Base-by-base conservation (phyloP, 2,329 filamentous ascomycete species). In the Immersiporthe knoxdaviesiana region DNA sequence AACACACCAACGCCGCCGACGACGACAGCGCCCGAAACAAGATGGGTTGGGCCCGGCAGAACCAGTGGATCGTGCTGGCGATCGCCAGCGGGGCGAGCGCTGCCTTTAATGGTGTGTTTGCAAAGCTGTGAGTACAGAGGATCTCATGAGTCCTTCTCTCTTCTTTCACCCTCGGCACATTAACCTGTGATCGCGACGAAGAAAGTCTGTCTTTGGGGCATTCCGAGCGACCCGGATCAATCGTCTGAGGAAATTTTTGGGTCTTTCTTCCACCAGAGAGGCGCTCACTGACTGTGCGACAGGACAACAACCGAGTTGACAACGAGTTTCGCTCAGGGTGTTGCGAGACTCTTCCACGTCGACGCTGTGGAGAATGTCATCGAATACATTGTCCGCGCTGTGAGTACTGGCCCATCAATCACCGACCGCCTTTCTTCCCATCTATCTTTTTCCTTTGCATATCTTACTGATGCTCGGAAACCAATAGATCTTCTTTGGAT, bases 61-160 rank as follows among this genome's bases (percentile, higher is more conserved):
- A 80, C 67, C 84, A 86, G 72, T 91, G 89, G 89, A 85, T 95
- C 71, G 80, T 90, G 64, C 85, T 91, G 72, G 91, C 92, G 56
- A 78, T 94, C 56, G 88, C 90, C 63, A 93, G 91, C 76, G 92
- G 92, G 71, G 89, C 87, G 66, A 94, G 91, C 75, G 92, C 92
- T 41, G 91, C 92, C 30, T 90, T 92, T 74, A 96, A 96, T 74
- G 92, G 92, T 70, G 90, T 92, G 6, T 94, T 95, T 82, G 92
- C 92, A 0, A 96, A 95, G 80, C 82, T 96, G 90, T 92, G 81
- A 75, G 88, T 84, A n/a, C 24, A 47, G 14, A 62, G 14, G n/a
- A n/a, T 60, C 54, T 21, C 21, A n/a, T 21, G 18, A 4, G 47
- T 50, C 47, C 8, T 39, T 12, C 11, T 8, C 2, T 39, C 11